A percentile compares a stretch with the other conserved stretches of the same genome.
phyloP scores from a whole-genome alignment of 2,329 filamentous ascomycete species.

The Colletotrichum caudatum region DNA sequence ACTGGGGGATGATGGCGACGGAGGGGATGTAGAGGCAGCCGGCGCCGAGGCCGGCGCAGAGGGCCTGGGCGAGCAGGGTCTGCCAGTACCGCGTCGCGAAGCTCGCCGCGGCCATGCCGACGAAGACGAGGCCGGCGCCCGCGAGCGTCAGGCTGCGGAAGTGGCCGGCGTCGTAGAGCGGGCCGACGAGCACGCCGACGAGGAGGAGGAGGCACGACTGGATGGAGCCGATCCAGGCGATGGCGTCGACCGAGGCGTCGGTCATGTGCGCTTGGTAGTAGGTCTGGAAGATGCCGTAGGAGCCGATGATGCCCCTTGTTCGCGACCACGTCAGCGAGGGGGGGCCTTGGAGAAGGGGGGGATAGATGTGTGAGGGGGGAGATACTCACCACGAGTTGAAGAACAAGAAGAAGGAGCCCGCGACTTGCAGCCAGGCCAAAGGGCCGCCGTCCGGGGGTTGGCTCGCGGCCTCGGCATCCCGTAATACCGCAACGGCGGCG shows the following conservation, averaged over 20 bases:
- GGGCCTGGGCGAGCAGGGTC: constrained; percentile 56
- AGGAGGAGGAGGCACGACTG: constrained; percentile 53
- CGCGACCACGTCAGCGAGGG: constrained; percentile 1
- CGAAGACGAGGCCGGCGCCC: constrained; percentile 51
- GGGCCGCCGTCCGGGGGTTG: constrained; percentile 46
- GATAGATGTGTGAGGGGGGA: too few species aligned
- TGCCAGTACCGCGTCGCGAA: constrained; percentile 56
- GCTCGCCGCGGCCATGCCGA: constrained; percentile 56
- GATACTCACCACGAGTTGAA: constrained; percentile 51
- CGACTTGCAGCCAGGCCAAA: constrained; percentile 53
- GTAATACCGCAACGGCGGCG: neutral
- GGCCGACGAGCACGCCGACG: constrained; percentile 53
- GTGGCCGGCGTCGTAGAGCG: constrained; percentile 56
- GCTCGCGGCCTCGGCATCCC: neutral
- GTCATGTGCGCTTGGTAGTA: constrained; percentile 49
- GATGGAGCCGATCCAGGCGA: constrained; percentile 53
- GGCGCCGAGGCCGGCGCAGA: constrained; percentile 57
- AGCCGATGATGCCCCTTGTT: constrained; percentile 50
- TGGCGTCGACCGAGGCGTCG: constrained; percentile 45
- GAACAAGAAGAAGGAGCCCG: constrained; percentile 51
- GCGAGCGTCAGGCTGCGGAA: constrained; percentile 48
- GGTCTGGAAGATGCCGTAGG: constrained; percentile 53
- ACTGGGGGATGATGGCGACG: constrained; percentile 55
- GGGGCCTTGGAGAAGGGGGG: too few species aligned
- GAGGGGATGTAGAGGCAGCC: constrained; percentile 55